These are phyloP conservation scores for Sclerotinia sclerotiorum DNA, from an alignment of 2,329 filamentous ascomycete genomes.

Conservation along the genomic window DNA sequence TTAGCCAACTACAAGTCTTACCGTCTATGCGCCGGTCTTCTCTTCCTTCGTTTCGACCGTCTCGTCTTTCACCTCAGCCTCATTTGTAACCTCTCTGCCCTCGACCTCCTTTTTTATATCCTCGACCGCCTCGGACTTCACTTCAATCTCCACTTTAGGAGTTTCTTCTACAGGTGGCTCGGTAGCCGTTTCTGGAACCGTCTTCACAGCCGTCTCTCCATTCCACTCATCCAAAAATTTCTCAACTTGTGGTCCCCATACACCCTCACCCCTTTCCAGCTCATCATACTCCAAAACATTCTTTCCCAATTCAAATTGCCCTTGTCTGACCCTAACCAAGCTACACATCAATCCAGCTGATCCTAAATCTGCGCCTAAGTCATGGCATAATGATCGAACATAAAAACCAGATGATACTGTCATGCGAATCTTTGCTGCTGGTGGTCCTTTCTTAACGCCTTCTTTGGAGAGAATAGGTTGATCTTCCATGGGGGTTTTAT, in stretches of 20 bases:
- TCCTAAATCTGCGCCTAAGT: constrained; percentile 78
- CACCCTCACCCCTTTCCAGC: constrained; percentile 70
- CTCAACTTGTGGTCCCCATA: constrained; percentile 77
- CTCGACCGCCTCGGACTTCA: background rate
- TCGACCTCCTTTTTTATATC: no score
- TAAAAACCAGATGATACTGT: constrained; percentile 97
- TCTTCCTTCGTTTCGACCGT: background rate
- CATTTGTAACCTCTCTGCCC: background rate
- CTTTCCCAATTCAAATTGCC: constrained; percentile 70
- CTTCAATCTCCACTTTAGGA: background rate
- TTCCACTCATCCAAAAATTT: constrained; percentile 49
- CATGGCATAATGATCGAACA: constrained; percentile 89
- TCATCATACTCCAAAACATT: constrained; percentile 81
- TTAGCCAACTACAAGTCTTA: background rate
- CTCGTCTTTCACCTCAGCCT: background rate
- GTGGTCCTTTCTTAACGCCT: constrained; percentile 51
- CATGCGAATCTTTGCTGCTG: constrained; percentile 82
- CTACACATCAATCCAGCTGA: constrained; percentile 86
- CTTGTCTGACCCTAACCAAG: constrained; percentile 77
- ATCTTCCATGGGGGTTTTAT: constrained; percentile 27
- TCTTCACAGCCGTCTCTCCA: background rate
- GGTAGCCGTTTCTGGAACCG: background rate
- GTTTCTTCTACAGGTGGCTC: background rate
- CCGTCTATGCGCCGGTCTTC: background rate
- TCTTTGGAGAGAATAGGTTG: constrained; percentile 19